A percentile compares a stretch with the other conserved stretches of the same genome.
Evolutionary conservation across 2,329 filamentous ascomycete genomes (phyloP).

Genomic region (Blastomyces percursus): DNA sequence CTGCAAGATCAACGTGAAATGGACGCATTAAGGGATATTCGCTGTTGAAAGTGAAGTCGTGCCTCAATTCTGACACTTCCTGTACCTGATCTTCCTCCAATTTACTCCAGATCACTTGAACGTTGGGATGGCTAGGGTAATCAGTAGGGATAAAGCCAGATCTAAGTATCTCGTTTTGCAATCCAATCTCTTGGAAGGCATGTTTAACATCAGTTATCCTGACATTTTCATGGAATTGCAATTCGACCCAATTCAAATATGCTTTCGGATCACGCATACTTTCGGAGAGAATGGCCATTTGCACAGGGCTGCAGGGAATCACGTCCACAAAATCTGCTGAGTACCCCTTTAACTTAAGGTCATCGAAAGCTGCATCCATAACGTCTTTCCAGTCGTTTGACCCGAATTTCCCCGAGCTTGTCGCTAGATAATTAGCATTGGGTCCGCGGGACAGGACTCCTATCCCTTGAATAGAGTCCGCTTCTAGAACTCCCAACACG

Average conservation of each 20-base stretch:
- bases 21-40: slow-evolving; percentile 43
- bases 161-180: slow-evolving; percentile 56
- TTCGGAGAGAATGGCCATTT: slow-evolving; percentile 70
- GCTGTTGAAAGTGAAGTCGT: slow-evolving; percentile 30
- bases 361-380: slow-evolving; percentile 25
- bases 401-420: slow-evolving; percentile 12
- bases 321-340: slow-evolving; percentile 27
- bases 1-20: slow-evolving; percentile 48
- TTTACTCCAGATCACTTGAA: slow-evolving; percentile 53
- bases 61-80: slow-evolving; percentile 30
- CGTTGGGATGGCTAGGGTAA: slow-evolving; percentile 39
- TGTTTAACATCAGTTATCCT: slow-evolving; percentile 33
- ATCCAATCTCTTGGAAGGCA: slow-evolving; percentile 42
- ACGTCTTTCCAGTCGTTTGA: slow-evolving; percentile 17
- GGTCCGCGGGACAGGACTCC: slow-evolving; percentile 21
- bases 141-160: slow-evolving; percentile 57
- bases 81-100: slow-evolving; percentile 39
- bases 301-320: slow-evolving; percentile 58
- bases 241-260: slow-evolving; percentile 69
- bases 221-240: slow-evolving; percentile 42
- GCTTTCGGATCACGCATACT: slow-evolving; percentile 48
- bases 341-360: slow-evolving; percentile 31
- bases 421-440: slow-evolving; percentile 12
- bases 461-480: slow-evolving; percentile 38
- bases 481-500: slow-evolving; percentile 52